A percentile compares a stretch with the other conserved stretches of the same genome.
phyloP scores from a whole-genome alignment of 495 filamentous ascomycete species.

The Trichoderma virens region DNA sequence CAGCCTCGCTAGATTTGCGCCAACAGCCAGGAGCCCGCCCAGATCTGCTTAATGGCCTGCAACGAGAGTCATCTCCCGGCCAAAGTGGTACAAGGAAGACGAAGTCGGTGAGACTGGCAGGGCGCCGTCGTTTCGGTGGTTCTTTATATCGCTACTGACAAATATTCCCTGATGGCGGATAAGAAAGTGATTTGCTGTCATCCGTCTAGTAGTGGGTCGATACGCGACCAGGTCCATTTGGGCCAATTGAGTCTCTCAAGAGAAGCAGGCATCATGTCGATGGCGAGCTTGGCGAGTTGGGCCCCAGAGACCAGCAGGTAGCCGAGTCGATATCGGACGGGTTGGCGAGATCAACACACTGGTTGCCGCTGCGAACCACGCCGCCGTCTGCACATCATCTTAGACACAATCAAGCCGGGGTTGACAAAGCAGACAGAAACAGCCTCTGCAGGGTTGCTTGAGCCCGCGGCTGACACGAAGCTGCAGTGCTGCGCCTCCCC shows the following conservation, averaged over 20 bases:
- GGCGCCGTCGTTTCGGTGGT: background rate
- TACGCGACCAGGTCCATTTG: background rate
- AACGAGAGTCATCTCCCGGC: background rate
- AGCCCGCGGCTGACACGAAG: background rate
- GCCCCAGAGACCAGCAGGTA: background rate
- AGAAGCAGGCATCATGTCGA: background rate
- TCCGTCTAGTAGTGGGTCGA: background rate
- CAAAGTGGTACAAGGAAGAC: background rate
- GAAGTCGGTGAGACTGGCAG: background rate
- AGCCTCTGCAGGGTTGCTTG: background rate
- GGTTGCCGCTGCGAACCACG: background rate
- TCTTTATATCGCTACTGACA: slow-evolving; percentile 1
- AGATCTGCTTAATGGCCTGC: background rate
- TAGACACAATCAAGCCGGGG: background rate
- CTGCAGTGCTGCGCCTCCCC: slow-evolving; percentile 3
- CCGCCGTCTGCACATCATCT: background rate
- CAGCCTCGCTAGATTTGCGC: background rate
- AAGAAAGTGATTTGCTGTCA: background rate
- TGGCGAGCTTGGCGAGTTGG: background rate
- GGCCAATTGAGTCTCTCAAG: background rate
- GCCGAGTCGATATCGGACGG: background rate
- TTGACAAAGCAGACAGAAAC: background rate
- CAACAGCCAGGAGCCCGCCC: background rate
- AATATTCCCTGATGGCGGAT: background rate
- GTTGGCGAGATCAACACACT: background rate